Evolutionary conservation across 345 rosid species (phyloP).

Genomic region (Heritiera fomes): DNA sequence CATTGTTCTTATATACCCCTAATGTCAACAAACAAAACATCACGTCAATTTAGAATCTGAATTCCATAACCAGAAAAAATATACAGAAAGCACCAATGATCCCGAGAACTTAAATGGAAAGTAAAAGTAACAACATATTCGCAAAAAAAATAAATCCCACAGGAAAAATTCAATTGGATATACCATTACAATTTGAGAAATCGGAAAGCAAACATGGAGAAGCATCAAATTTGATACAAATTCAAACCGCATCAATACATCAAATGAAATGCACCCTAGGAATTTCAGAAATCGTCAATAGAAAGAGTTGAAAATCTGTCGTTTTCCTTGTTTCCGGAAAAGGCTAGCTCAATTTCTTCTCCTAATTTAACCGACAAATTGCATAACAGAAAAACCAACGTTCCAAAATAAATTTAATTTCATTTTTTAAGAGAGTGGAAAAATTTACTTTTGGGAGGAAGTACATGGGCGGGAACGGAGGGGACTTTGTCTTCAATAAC

Average conservation of each 20-base stretch:
- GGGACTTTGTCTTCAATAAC: constrained; percentile 44
- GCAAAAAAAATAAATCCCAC: not conserved
- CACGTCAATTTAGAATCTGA: not conserved
- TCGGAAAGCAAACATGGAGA: not conserved
- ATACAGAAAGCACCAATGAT: not conserved
- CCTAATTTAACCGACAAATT: not conserved
- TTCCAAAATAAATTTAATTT: not conserved
- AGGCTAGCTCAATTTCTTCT: not conserved
- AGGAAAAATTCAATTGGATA: not conserved
- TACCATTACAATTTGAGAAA: no score
- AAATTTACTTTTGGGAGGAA: constrained; percentile 84
- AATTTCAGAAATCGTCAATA: not conserved
- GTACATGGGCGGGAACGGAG: constrained; percentile 39
- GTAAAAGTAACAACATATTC: not conserved
- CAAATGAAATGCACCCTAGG: not conserved
- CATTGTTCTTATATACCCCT: constrained; percentile 96
- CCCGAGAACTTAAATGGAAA: not conserved
- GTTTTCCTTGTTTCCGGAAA: not conserved
- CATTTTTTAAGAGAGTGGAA: not conserved
- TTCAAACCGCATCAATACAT: not conserved
- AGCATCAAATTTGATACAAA: not conserved
- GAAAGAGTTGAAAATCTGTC: not conserved
- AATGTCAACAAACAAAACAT: constrained; percentile 24
- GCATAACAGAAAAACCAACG: not conserved
- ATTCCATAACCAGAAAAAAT: not conserved